These are phyloP conservation scores for Eucalyptus sp. DNA, from an alignment of 345 rosid genomes.

Conservation along the genomic window DNA sequence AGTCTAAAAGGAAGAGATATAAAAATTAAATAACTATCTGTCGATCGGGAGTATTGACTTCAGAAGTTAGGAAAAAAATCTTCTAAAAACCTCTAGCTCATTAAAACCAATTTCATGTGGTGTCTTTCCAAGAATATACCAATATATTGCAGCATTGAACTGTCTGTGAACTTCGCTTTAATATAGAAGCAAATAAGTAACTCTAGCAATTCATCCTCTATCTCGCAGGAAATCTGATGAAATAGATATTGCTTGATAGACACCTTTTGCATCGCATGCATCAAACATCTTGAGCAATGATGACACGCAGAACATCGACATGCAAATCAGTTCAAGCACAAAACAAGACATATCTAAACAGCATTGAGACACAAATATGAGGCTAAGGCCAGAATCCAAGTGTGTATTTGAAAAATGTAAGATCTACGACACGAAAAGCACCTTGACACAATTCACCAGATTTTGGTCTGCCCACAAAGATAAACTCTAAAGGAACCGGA, in stretches of 20 bases:
- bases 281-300: neutral
- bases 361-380: neutral
- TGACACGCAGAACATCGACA: neutral
- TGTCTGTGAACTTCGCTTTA: neutral
- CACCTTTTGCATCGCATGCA: neutral
- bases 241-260: neutral
- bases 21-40: neutral
- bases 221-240: neutral
- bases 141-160: neutral
- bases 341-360: neutral
- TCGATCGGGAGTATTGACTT: neutral
- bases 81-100: neutral
- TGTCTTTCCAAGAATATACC: neutral
- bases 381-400: neutral
- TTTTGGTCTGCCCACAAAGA: neutral
- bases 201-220: neutral
- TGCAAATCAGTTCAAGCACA: neutral
- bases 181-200: neutral
- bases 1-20: neutral
- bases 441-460: neutral
- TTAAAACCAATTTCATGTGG: neutral
- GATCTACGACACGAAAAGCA: neutral
- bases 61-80: neutral
- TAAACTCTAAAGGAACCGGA: neutral
- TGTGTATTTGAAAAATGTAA: neutral